A percentile compares a stretch with the other conserved stretches of the same genome.
These are phyloP conservation scores for Dendrobium officinale DNA, from an alignment of 106 monocot species.

Conservation along the genomic window DNA sequence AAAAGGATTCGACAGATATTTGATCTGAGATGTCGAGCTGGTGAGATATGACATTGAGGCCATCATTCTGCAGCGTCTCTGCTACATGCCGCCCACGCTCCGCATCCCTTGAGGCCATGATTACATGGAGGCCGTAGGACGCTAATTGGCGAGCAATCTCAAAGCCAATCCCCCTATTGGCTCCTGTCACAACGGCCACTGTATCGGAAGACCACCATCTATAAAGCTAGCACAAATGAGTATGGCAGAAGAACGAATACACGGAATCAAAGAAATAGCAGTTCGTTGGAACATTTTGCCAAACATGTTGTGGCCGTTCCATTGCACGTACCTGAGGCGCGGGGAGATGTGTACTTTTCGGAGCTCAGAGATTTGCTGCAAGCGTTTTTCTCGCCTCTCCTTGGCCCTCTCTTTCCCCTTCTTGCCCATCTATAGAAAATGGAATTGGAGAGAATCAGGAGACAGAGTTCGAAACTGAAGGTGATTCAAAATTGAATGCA, in stretches of 20 bases:
- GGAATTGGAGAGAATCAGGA: background rate
- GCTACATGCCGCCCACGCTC: conserved; percentile 32
- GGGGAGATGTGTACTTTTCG: conserved; percentile 38
- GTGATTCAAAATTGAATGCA: too few species aligned
- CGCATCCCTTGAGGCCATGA: conserved; percentile 53
- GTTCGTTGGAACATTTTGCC: conserved; percentile 15
- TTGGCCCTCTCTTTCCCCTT: conserved; percentile 66
- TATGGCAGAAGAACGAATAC: background rate
- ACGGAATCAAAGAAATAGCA: background rate
- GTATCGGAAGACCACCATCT: conserved; percentile 78
- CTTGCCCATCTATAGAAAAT: conserved; percentile 55
- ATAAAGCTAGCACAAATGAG: background rate
- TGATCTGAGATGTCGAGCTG: conserved; percentile 61
- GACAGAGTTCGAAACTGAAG: too few species aligned
- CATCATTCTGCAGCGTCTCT: conserved; percentile 21
- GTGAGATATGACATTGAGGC: conserved; percentile 28
- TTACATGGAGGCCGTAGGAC: conserved; percentile 43
- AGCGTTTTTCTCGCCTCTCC: conserved; percentile 54
- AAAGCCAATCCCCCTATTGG: conserved; percentile 73
- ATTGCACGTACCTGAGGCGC: conserved; percentile 23
- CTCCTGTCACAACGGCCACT: conserved; percentile 70
- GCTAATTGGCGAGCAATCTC: conserved; percentile 79
- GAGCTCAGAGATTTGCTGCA: conserved; percentile 58
- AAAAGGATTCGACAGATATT: conserved; percentile 45
- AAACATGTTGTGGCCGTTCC: conserved; percentile 14